Percentiles rank a stretch among this genome's conserved stretches.
phyloP scores from a whole-genome alignment of 345 rosid species.

The Eucalyptus erythrocorys region DNA sequence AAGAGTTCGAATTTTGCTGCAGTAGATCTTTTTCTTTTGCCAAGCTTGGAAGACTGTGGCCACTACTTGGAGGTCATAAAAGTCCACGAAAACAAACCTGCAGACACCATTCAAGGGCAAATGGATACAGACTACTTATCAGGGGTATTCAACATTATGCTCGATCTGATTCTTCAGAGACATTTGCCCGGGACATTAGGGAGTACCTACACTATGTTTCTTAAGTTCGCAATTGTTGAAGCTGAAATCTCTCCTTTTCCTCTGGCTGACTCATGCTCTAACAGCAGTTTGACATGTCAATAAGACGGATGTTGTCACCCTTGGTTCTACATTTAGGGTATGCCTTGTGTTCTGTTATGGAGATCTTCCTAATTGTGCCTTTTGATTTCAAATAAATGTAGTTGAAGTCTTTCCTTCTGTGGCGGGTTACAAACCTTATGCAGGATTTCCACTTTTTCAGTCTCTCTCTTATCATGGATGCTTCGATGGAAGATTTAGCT shows the following conservation, averaged over 20 bases:
- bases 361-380: neutral
- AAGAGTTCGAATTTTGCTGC: neutral
- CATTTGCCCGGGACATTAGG: neutral
- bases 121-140: slow-evolving; percentile 85
- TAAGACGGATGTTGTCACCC: slow-evolving; percentile 81
- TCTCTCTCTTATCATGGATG: slow-evolving; percentile 81
- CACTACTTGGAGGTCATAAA: slow-evolving; percentile 88
- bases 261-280: slow-evolving; percentile 61
- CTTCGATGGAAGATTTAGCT: slow-evolving; percentile 89
- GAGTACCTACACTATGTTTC: neutral
- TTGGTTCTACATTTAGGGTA: slow-evolving; percentile 87
- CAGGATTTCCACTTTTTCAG: slow-evolving; percentile 3
- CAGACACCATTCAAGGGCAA: slow-evolving; percentile 86
- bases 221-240: neutral
- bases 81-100: slow-evolving; percentile 84
- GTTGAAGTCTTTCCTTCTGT: neutral
- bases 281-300: slow-evolving; percentile 53
- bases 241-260: neutral
- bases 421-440: neutral
- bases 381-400: neutral
- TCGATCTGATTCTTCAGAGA: neutral
- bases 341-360: neutral
- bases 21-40: neutral
- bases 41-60: slow-evolving; percentile 81
- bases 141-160: slow-evolving; percentile 18